A percentile compares a stretch with the other conserved stretches of the same genome.
These are phyloP conservation scores for Diaporthe ampelina DNA, from an alignment of 2,329 filamentous ascomycete genomes.

Conservation along the genomic window DNA sequence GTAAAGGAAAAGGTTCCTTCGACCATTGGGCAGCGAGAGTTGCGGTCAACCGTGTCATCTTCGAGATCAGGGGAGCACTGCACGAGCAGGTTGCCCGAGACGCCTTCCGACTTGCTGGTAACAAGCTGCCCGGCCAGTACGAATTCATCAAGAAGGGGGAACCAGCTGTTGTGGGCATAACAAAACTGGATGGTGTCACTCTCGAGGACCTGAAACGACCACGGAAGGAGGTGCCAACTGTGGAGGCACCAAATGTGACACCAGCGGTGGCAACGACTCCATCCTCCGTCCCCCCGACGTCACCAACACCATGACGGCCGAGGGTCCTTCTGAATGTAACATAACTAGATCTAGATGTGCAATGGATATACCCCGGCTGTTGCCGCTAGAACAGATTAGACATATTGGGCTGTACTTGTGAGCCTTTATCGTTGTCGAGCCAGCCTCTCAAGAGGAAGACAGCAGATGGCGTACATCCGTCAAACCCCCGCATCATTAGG, in stretches of 20 bases:
- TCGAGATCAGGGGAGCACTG: slow-evolving; percentile 90
- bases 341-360: slow-evolving; percentile 24
- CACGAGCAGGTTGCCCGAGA: slow-evolving; percentile 96
- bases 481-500: not conserved
- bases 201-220: slow-evolving; percentile 87
- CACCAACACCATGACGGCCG: slow-evolving; percentile 49
- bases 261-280: slow-evolving; percentile 49
- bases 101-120: slow-evolving; percentile 92
- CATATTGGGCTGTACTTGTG: not conserved
- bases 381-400: not conserved
- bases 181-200: slow-evolving; percentile 88
- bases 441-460: not conserved
- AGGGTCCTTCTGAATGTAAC: slow-evolving; percentile 41
- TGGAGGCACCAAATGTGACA: slow-evolving; percentile 52
- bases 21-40: slow-evolving; percentile 96
- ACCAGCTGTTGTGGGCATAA: slow-evolving; percentile 89
- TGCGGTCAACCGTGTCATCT: slow-evolving; percentile 90
- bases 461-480: not conserved
- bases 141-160: slow-evolving; percentile 97
- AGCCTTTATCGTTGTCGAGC: not conserved
- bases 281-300: slow-evolving; percentile 51
- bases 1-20: slow-evolving; percentile 97
- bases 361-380: slow-evolving; percentile 28
- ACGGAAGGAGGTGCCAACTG: slow-evolving; percentile 73
- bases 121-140: slow-evolving; percentile 92